Base-by-base conservation (phyloP, 371 early-diverging fungal species). In the Circinella minor region DNA sequence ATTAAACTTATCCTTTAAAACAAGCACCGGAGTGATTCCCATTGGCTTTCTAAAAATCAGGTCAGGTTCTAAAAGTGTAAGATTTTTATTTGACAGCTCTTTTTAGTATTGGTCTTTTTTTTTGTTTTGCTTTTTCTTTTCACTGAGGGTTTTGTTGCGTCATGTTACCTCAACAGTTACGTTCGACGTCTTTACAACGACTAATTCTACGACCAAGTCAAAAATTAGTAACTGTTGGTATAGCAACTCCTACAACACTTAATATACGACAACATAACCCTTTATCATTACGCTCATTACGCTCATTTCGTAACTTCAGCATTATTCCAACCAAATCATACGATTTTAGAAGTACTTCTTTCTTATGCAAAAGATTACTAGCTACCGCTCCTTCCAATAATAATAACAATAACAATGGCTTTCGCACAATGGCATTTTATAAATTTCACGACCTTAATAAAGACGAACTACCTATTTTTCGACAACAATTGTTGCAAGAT, bases 351-450 rank as follows among this genome's bases (percentile, higher is more conserved):
- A 7, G 6, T 34, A 14, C 13, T 13, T 34, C 57, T 8, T 34
- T 57, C 57, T 27, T 27, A 57, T 37, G 57, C 57, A 57, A 34
- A 57, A 5, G 57, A 34, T 57, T 34, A 17, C 27, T 57, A 10
- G 57, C 57, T 27, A 57, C 57, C 10, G 57, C 4, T 34, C 34
- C 57, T 18, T 57, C 62, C 51, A 51, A n/a, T 15, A 51, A 14
- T 3, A 51, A 15, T 51, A 51, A 15, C 51, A 51, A 15, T n/a
- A 51, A 15, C 51, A 51, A 15, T n/a, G 15, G 5, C 5, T 92
- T 83, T 72, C 74, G 80, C 27, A 93, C 93, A 0, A 70, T 91
- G 13, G 91, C 94, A 20, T 93, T 92, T 73, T 93, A 93, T 75
- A 86, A 89, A 60, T 92, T 93, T 67, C 81, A 87, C 18, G 71